Percentiles rank a stretch among this genome's conserved stretches.
These are phyloP conservation scores for Hygrocybe coccinea DNA, from an alignment of 768 basidiomycete genomes.

Conservation along the genomic window DNA sequence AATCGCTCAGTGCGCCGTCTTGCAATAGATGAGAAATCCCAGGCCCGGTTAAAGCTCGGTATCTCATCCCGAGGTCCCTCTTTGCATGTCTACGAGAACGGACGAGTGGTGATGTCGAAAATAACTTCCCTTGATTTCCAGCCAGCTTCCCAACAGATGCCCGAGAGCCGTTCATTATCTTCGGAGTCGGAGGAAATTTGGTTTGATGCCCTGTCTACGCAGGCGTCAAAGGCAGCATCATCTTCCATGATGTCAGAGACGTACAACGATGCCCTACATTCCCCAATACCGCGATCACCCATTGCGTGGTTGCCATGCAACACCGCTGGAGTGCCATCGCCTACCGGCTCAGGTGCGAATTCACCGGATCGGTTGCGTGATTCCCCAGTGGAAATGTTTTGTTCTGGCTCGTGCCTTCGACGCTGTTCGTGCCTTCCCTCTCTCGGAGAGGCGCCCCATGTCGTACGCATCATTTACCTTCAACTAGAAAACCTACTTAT, in stretches of 20 bases:
- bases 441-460: slow-evolving; percentile 18
- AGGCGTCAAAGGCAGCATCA: background rate
- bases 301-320: background rate
- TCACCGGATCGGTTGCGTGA: slow-evolving; percentile 19
- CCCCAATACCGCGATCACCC: no score
- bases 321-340: background rate
- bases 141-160: background rate
- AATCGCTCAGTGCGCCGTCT: slow-evolving; percentile 2
- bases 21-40: slow-evolving; percentile 9
- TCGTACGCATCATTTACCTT: slow-evolving; percentile 22
- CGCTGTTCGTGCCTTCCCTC: no score
- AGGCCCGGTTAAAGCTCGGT: background rate
- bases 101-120: slow-evolving; percentile 19
- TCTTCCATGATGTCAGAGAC: background rate
- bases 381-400: slow-evolving; percentile 32
- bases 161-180: background rate
- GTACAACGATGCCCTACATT: background rate
- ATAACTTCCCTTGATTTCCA: slow-evolving; percentile 24
- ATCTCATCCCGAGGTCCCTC: background rate
- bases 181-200: background rate
- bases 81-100: slow-evolving; percentile 24
- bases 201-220: background rate
- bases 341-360: slow-evolving; percentile 3
- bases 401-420: slow-evolving; percentile 33
- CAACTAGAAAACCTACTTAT: background rate